Evolutionary conservation across 2,329 filamentous ascomycete species (phyloP).

Genomic region (Fusarium floridanum): DNA sequence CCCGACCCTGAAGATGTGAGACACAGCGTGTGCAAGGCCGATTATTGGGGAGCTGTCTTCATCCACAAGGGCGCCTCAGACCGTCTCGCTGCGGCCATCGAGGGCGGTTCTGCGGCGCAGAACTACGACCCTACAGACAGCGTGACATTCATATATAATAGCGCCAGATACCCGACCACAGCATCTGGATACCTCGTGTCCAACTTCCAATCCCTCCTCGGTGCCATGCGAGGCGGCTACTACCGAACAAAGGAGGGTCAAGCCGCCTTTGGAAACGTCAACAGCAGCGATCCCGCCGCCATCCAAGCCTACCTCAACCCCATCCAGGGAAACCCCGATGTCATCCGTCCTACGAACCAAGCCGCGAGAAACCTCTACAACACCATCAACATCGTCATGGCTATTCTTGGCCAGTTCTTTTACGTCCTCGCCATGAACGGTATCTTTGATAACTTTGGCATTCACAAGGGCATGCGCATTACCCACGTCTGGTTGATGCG

Average conservation of each 20-base stretch:
- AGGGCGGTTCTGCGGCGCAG: constrained; percentile 38
- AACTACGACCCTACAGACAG: constrained; percentile 50
- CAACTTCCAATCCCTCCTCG: constrained; percentile 47
- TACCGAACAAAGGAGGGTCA: constrained; percentile 44
- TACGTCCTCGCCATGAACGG: constrained; percentile 45
- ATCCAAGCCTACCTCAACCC: constrained; percentile 52
- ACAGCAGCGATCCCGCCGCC: constrained; percentile 42
- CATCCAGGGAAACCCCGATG: constrained; percentile 43
- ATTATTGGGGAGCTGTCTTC: constrained; percentile 56
- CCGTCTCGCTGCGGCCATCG: constrained; percentile 47
- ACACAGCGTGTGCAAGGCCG: constrained; percentile 51
- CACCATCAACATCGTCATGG: constrained; percentile 55
- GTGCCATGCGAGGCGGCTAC: constrained; percentile 40
- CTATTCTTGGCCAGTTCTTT: constrained; percentile 51
- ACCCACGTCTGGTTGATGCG: constrained; percentile 45
- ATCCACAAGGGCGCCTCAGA: constrained; percentile 49
- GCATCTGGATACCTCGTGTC: constrained; percentile 45
- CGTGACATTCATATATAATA: constrained; percentile 54
- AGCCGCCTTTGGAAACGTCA: constrained; percentile 36
- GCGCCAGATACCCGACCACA: constrained; percentile 52
- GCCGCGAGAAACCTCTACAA: constrained; percentile 53
- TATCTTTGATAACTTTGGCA: constrained; percentile 36
- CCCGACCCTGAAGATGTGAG: constrained; percentile 43
- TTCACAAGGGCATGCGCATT: constrained; percentile 35
- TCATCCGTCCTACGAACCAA: constrained; percentile 52